Conservation (phyloP, 140 eudicot species). For the Cichorium intybus region DNA sequence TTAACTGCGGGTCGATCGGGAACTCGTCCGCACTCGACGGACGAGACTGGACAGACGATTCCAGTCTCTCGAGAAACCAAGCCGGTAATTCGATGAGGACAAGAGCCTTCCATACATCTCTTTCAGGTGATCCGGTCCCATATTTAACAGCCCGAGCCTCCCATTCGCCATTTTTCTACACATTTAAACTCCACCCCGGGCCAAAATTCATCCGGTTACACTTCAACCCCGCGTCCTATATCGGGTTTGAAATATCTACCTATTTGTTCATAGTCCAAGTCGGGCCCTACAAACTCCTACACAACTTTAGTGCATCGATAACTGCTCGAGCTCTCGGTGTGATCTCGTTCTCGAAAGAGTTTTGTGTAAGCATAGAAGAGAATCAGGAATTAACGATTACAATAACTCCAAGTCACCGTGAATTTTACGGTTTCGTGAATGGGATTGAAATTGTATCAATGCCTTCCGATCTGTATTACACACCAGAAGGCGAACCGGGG, state of each 20-base stretch:
- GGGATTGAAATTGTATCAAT: slow-evolving; percentile 52
- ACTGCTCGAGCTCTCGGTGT: slow-evolving; percentile 39
- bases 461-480: slow-evolving; percentile 37
- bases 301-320: slow-evolving; percentile 46
- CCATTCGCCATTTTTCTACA: slow-evolving; percentile 32
- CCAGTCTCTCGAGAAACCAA: slow-evolving; percentile 24
- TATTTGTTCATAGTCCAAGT: slow-evolving; percentile 43
- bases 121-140: slow-evolving; percentile 48
- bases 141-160: slow-evolving; percentile 46
- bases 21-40: slow-evolving; percentile 38
- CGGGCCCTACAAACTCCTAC: slow-evolving; percentile 45
- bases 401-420: slow-evolving; percentile 26
- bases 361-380: slow-evolving; percentile 31
- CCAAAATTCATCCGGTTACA: slow-evolving; percentile 49
- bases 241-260: slow-evolving; percentile 27
- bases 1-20: slow-evolving; percentile 50
- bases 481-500: slow-evolving; percentile 37
- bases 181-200: slow-evolving; percentile 40
- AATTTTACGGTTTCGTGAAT: slow-evolving; percentile 40
- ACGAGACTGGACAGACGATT: slow-evolving; percentile 41
- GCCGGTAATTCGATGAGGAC: slow-evolving; percentile 36
- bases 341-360: slow-evolving; percentile 43
- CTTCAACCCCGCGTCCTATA: slow-evolving; percentile 47
- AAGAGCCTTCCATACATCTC: slow-evolving; percentile 29
- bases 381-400: slow-evolving; percentile 23